phyloP scores from a whole-genome alignment of 2,329 filamentous ascomycete genomes.

The Stemphylium vesicarium region DNA sequence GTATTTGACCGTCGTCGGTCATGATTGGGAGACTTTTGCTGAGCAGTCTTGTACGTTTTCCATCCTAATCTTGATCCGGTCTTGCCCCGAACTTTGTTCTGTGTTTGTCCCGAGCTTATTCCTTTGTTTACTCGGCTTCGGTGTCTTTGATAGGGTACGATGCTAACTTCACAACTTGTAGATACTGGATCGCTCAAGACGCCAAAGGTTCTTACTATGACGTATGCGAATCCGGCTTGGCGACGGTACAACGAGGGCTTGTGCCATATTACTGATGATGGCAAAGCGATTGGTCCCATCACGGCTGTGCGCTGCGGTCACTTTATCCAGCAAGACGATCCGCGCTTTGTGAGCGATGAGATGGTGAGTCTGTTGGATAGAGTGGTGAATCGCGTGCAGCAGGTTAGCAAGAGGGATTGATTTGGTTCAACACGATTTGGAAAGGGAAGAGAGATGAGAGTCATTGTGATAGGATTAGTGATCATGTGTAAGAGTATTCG shows the following conservation, averaged over 20 bases:
- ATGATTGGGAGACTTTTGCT: constrained; percentile 61
- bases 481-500: too few relatives aligned
- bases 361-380: constrained; percentile 42
- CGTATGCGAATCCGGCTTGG: constrained; percentile 63
- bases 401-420: constrained; percentile 38
- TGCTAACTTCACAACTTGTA: constrained; percentile 12
- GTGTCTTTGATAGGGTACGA: background rate
- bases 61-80: too few relatives aligned
- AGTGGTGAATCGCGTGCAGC: constrained; percentile 44
- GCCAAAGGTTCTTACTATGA: constrained; percentile 52
- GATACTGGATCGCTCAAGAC: constrained; percentile 36
- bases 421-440: background rate
- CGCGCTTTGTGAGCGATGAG: constrained; percentile 48
- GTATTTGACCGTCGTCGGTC: constrained; percentile 59
- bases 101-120: background rate
- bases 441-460: too few relatives aligned
- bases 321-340: constrained; percentile 63
- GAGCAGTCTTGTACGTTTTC: constrained; percentile 49
- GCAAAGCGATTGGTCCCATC: constrained; percentile 53
- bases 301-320: constrained; percentile 60
- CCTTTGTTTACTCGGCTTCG: too few relatives aligned
- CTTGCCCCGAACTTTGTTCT: background rate
- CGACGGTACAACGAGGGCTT: constrained; percentile 61
- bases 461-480: too few relatives aligned
- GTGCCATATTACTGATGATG: constrained; percentile 51